phyloP scores from a whole-genome alignment of 2,329 filamentous ascomycete species.

The Knoxdaviesia capensis region DNA sequence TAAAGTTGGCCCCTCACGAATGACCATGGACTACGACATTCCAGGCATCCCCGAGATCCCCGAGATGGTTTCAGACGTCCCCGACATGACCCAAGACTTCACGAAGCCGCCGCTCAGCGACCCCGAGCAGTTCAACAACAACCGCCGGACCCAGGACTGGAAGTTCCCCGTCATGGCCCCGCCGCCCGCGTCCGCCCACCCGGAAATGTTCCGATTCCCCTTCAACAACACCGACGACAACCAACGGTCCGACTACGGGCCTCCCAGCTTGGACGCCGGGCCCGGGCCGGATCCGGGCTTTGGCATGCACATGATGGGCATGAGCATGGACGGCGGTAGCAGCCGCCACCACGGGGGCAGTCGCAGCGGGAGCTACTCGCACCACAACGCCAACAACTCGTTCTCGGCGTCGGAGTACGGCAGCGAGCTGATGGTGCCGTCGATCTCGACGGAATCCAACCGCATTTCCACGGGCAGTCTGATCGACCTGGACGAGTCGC shows the following conservation, averaged over 20 bases:
- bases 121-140: conserved; percentile 26
- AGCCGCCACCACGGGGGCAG: neutral
- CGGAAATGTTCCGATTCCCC: conserved; percentile 30
- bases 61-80: too few species aligned
- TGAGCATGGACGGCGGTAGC: neutral
- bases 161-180: conserved; percentile 20
- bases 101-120: conserved; percentile 34
- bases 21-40: conserved; percentile 31
- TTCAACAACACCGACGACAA: conserved; percentile 13
- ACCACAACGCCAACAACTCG: neutral
- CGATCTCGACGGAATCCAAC: conserved; percentile 8
- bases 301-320: too few species aligned
- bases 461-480: conserved; percentile 21
- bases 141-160: conserved; percentile 25
- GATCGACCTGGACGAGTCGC: conserved; percentile 34
- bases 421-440: conserved; percentile 15
- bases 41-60: too few species aligned
- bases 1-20: too few species aligned
- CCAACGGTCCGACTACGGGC: too few species aligned
- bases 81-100: conserved; percentile 16
- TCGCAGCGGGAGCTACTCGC: neutral
- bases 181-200: conserved; percentile 29
- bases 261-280: too few species aligned
- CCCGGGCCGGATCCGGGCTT: too few species aligned
- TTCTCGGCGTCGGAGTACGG: conserved; percentile 2